A percentile compares a stretch with the other conserved stretches of the same genome.
Conservation (phyloP, 2,329 filamentous ascomycete genomes). For the Nothopassalora personata region DNA sequence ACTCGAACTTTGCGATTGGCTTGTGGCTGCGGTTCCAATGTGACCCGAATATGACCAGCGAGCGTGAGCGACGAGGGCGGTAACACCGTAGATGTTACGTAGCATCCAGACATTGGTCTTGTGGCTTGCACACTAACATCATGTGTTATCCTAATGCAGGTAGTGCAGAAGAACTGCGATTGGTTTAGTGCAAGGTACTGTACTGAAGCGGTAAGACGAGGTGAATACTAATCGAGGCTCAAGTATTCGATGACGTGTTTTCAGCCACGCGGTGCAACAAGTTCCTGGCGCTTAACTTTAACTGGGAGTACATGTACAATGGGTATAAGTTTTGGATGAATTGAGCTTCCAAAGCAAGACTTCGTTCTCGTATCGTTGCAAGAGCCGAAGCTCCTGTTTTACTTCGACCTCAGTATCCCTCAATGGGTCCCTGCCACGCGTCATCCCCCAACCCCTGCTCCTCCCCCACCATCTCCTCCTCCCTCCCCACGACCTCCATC, state of each 20-base stretch:
- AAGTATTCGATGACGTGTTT: background rate
- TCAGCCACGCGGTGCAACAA: background rate
- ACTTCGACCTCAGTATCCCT: constrained; percentile 22
- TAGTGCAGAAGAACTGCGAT: background rate
- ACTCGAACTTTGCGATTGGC: constrained; percentile 2
- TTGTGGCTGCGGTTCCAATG: background rate
- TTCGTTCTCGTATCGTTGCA: too few relatives aligned
- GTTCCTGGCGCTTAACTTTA: background rate
- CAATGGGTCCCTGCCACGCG: constrained; percentile 24
- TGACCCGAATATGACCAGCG: background rate
- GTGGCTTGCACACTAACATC: background rate
- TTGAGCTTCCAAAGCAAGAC: too few relatives aligned
- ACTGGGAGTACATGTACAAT: background rate
- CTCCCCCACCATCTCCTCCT: constrained; percentile 13
- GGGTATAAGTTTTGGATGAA: too few relatives aligned
- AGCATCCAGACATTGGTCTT: background rate
- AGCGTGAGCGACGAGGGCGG: background rate
- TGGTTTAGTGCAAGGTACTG: background rate
- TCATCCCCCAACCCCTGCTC: constrained; percentile 21
- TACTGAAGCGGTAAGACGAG: background rate
- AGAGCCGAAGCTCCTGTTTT: too few relatives aligned
- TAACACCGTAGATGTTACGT: background rate
- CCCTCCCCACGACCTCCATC: constrained; percentile 37
- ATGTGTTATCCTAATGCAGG: background rate
- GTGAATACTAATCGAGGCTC: background rate